A percentile compares a stretch with the other conserved stretches of the same genome.
These are phyloP conservation scores for Orychophragmus violaceus DNA, from an alignment of 345 rosid genomes.

Conservation along the genomic window DNA sequence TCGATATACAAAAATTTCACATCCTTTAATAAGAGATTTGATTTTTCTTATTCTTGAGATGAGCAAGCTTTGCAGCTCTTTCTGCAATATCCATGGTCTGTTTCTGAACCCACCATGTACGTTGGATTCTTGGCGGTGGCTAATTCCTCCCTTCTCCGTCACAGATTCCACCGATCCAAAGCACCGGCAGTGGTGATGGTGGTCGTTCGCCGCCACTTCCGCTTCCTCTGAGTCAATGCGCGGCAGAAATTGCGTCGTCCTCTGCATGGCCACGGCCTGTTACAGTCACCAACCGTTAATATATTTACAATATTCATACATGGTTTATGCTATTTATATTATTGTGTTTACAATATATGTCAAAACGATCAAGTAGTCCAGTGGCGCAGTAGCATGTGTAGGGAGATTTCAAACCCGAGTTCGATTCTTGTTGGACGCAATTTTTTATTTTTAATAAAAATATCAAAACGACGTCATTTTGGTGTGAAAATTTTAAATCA, in stretches of 20 bases:
- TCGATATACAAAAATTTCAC: slow-evolving; percentile 19
- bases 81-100: slow-evolving; percentile 54
- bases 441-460: too few relatives aligned
- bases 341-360: too few relatives aligned
- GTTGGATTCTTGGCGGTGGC: slow-evolving; percentile 45
- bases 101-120: slow-evolving; percentile 62
- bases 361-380: too few relatives aligned
- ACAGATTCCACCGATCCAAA: not conserved
- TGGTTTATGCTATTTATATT: too few relatives aligned
- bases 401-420: too few relatives aligned
- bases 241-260: not conserved
- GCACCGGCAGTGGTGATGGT: not conserved
- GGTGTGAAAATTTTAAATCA: too few relatives aligned
- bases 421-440: too few relatives aligned
- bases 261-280: not conserved
- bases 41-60: slow-evolving; percentile 29
- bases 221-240: slow-evolving; percentile 28
- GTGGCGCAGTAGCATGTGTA: too few relatives aligned
- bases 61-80: slow-evolving; percentile 78
- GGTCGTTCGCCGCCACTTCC: not conserved
- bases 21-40: slow-evolving; percentile 4
- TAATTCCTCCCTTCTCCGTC: slow-evolving; percentile 6
- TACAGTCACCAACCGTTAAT: not conserved
- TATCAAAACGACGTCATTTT: too few relatives aligned
- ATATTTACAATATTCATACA: too few relatives aligned